Conservation (phyloP, 345 rosid genomes). For the Salix koriyanagi region DNA sequence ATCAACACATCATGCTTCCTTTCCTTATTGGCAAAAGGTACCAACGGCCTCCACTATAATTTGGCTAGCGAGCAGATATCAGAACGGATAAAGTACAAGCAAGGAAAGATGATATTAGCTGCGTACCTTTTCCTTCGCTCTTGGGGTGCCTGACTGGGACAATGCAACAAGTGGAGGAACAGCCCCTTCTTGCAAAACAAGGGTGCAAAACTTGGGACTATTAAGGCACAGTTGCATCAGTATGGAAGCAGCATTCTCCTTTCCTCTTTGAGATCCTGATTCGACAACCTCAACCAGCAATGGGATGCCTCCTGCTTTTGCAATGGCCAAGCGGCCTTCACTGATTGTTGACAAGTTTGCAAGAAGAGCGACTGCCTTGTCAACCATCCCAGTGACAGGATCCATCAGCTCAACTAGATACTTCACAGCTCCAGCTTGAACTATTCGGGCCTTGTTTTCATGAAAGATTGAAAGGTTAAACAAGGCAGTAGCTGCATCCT, state of each 20-base stretch:
- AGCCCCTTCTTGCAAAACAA: slow-evolving; percentile 95
- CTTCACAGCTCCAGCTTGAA: slow-evolving; percentile 91
- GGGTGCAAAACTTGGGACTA: slow-evolving; percentile 73
- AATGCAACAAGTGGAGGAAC: slow-evolving; percentile 93
- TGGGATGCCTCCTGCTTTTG: slow-evolving; percentile 71
- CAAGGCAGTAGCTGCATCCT: slow-evolving; percentile 91
- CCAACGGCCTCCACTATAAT: not conserved
- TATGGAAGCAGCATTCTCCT: slow-evolving; percentile 84
- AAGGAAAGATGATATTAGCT: not conserved
- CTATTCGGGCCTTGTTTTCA: slow-evolving; percentile 87
- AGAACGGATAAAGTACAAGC: not conserved
- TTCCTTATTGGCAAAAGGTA: not conserved
- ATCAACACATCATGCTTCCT: not conserved
- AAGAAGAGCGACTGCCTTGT: slow-evolving; percentile 89
- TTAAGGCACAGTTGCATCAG: slow-evolving; percentile 74
- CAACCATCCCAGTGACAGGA: slow-evolving; percentile 70
- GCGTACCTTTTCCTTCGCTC: slow-evolving; percentile 93
- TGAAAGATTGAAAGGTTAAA: slow-evolving; percentile 85
- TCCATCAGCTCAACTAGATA: slow-evolving; percentile 72
- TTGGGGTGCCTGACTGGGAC: slow-evolving; percentile 86
- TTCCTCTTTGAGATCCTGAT: slow-evolving; percentile 84
- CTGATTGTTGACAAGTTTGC: slow-evolving; percentile 71
- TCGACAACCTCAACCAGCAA: slow-evolving; percentile 72
- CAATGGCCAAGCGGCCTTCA: slow-evolving; percentile 76
- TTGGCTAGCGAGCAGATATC: not conserved